Conservation (phyloP, 768 basidiomycete genomes). For the Leccinum sublutescens region DNA sequence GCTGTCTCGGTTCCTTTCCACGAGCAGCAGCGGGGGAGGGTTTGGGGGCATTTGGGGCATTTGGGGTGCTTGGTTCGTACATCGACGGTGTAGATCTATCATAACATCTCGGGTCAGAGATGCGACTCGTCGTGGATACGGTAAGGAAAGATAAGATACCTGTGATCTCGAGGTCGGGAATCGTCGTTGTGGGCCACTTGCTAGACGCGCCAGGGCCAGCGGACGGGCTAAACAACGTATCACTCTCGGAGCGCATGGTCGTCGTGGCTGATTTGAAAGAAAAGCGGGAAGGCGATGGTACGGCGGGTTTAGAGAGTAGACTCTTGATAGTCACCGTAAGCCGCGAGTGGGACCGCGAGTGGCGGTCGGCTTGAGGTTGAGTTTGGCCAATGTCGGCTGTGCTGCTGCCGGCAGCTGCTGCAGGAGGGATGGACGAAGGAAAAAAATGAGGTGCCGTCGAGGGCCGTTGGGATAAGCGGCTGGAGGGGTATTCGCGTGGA, state of each 20-base stretch:
- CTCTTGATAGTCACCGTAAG: constrained; percentile 34
- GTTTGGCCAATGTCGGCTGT: neutral
- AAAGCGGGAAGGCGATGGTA: constrained; percentile 21
- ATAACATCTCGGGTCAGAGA: neutral
- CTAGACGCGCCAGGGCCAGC: neutral
- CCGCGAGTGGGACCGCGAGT: constrained; percentile 15
- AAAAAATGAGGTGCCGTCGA: constrained; percentile 13
- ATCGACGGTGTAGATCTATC: constrained; percentile 21
- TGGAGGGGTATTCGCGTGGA: neutral
- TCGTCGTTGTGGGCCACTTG: no score
- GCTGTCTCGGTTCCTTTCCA: constrained; percentile 19
- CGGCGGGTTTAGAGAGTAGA: constrained; percentile 34
- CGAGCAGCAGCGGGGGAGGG: neutral
- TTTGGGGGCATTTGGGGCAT: constrained; percentile 1
- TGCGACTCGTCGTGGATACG: neutral
- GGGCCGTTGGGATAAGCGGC: constrained; percentile 14
- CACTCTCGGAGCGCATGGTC: constrained; percentile 9
- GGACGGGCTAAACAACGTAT: constrained; percentile 12
- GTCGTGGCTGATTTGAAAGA: constrained; percentile 17
- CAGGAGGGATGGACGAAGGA: neutral
- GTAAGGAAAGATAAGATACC: neutral
- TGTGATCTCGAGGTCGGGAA: neutral
- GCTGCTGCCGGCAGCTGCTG: neutral
- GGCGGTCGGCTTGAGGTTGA: constrained; percentile 4
- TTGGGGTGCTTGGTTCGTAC: constrained; percentile 12